phyloP scores from a whole-genome alignment of 2,329 filamentous ascomycete genomes.

The Elsinoe ampelina region DNA sequence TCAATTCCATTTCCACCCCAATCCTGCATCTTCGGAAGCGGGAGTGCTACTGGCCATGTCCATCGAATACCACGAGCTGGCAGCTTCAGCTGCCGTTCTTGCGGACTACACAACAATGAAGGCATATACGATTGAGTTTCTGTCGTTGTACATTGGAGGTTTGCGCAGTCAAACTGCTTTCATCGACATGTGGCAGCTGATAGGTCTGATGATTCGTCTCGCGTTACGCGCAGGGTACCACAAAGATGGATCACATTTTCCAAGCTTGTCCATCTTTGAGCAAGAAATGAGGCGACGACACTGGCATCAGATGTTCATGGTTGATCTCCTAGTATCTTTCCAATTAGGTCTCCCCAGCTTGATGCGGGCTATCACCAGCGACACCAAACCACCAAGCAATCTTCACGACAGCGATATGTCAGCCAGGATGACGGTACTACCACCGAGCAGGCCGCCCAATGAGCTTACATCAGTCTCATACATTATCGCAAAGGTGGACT shows the following conservation, averaged over 20 bases:
- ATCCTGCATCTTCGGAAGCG: slow-evolving; percentile 18
- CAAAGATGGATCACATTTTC: slow-evolving; percentile 36
- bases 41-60: slow-evolving; percentile 17
- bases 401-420: slow-evolving; percentile 38
- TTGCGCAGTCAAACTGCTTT: slow-evolving; percentile 23
- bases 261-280: slow-evolving; percentile 31
- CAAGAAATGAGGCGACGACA: slow-evolving; percentile 35
- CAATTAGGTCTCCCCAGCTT: slow-evolving; percentile 43
- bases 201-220: slow-evolving; percentile 32
- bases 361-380: slow-evolving; percentile 33
- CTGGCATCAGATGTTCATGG: slow-evolving; percentile 36
- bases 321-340: slow-evolving; percentile 40
- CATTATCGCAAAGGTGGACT: slow-evolving; percentile 26
- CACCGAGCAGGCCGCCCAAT: slow-evolving; percentile 25
- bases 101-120: slow-evolving; percentile 37
- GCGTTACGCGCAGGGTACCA: slow-evolving; percentile 39
- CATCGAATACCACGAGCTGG: slow-evolving; percentile 23
- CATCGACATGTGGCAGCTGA: slow-evolving; percentile 34
- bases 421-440: slow-evolving; percentile 27
- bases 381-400: slow-evolving; percentile 37
- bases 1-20: slow-evolving; percentile 21
- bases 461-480: slow-evolving; percentile 30
- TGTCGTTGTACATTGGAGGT: slow-evolving; percentile 29
- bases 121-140: slow-evolving; percentile 33
- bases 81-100: slow-evolving; percentile 26